These are phyloP conservation scores for Corrigiola litoralis DNA, from an alignment of 179 eudicot species.

Conservation along the genomic window DNA sequence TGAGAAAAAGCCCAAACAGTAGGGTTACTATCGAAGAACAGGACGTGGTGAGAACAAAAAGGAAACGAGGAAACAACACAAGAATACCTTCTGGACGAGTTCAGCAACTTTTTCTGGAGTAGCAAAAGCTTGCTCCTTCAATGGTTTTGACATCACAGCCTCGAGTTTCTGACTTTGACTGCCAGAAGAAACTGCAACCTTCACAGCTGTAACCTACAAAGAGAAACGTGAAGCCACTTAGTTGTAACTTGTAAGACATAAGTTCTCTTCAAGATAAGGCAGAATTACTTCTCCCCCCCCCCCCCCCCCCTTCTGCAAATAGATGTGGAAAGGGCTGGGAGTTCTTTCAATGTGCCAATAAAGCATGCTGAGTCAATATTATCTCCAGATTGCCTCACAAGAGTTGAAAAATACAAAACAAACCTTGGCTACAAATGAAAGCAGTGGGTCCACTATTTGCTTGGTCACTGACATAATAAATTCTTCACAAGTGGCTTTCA, in stretches of 20 bases:
- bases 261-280: neutral
- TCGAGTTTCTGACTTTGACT: constrained; percentile 61
- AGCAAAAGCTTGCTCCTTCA: constrained; percentile 95
- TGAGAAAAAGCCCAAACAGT: too few species aligned
- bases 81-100: constrained; percentile 69
- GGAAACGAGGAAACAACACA: neutral
- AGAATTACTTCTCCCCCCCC: neutral
- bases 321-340: neutral
- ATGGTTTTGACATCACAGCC: constrained; percentile 62
- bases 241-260: neutral
- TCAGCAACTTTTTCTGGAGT: constrained; percentile 85
- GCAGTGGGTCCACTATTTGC: constrained; percentile 89
- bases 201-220: constrained; percentile 86
- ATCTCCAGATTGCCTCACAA: neutral
- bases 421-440: constrained; percentile 97
- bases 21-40: too few species aligned
- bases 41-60: neutral
- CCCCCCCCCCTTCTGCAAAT: neutral
- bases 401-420: constrained; percentile 20
- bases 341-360: neutral
- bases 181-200: constrained; percentile 66
- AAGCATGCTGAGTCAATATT: too few species aligned
- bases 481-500: constrained; percentile 94
- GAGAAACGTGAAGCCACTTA: neutral
- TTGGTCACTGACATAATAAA: constrained; percentile 96